Evolutionary conservation across 176 grass and related monocot species (phyloP).

Genomic region (Carex pumila): DNA sequence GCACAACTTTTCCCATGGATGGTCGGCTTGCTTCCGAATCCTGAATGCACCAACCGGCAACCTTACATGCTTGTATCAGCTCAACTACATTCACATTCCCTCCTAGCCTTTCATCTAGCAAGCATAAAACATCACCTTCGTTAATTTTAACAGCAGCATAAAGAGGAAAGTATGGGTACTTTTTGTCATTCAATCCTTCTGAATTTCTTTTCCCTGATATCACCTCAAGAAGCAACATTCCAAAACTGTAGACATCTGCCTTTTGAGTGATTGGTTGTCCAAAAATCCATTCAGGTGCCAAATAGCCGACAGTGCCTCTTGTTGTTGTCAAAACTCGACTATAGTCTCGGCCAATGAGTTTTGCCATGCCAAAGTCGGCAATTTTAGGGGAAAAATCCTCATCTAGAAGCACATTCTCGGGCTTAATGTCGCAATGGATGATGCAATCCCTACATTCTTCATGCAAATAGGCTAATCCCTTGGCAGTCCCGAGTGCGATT

Average conservation of each 20-base stretch:
- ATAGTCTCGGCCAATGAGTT: conserved; percentile 41
- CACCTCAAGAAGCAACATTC: conserved; percentile 45
- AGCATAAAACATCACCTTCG: conserved; percentile 31
- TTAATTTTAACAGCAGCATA: conserved; percentile 22
- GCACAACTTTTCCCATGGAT: conserved; percentile 37
- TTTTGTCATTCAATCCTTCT: neutral
- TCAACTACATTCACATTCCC: conserved; percentile 24
- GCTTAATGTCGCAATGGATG: conserved; percentile 59
- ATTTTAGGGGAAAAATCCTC: conserved; percentile 32
- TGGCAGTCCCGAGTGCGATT: conserved; percentile 33
- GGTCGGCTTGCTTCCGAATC: conserved; percentile 30
- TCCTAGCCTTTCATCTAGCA: conserved; percentile 30
- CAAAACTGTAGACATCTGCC: conserved; percentile 50
- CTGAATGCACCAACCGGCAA: conserved; percentile 56
- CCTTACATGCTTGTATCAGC: conserved; percentile 23
- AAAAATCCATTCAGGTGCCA: conserved; percentile 43
- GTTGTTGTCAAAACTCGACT: conserved; percentile 35
- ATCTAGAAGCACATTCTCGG: conserved; percentile 51
- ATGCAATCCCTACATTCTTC: conserved; percentile 52
- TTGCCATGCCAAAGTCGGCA: conserved; percentile 46
- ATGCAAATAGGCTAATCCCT: conserved; percentile 42
- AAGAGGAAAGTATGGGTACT: conserved; percentile 27
- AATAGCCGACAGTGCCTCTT: conserved; percentile 46
- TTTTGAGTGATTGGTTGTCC: conserved; percentile 38
- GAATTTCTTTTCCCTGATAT: conserved; percentile 35